Evolutionary conservation across 108 stramenopile species (phyloP).

Genomic region (Nitzschia palea): DNA sequence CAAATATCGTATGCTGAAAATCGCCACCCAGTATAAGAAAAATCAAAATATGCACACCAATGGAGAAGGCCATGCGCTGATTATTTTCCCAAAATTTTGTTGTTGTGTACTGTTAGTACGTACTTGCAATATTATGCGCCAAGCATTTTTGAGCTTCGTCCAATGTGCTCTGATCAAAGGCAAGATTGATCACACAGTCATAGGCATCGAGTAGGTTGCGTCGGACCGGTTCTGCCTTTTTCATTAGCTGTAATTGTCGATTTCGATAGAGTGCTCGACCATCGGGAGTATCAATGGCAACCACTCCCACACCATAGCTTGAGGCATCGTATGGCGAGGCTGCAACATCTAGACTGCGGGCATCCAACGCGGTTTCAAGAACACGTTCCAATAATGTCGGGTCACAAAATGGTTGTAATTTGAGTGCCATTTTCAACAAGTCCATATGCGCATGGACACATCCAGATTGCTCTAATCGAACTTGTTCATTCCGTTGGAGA

Average conservation of each 20-base stretch:
- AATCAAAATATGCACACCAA: too few species aligned
- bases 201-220: conserved; percentile 51
- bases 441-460: conserved; percentile 97
- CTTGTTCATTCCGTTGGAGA: conserved; percentile 58
- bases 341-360: conserved; percentile 84
- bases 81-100: too few species aligned
- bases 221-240: conserved; percentile 54
- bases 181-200: conserved; percentile 45
- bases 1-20: too few species aligned
- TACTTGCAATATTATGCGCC: too few species aligned
- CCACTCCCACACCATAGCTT: conserved; percentile 50
- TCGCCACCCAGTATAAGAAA: too few species aligned
- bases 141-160: too few species aligned
- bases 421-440: conserved; percentile 85
- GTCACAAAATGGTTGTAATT: conserved; percentile 71
- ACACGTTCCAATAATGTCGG: conserved; percentile 56
- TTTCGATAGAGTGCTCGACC: conserved; percentile 76
- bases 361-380: conserved; percentile 68
- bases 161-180: conserved; percentile 41
- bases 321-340: conserved; percentile 91
- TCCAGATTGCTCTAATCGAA: conserved; percentile 50
- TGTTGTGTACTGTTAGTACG: too few species aligned
- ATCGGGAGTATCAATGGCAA: conserved; percentile 84
- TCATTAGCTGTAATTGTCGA: conserved; percentile 59
- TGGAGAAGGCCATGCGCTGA: too few species aligned